A percentile compares a stretch with the other conserved stretches of the same genome.
phyloP scores from a whole-genome alignment of 805 yeast genomes.

The Yamadazyma akitaensis region DNA sequence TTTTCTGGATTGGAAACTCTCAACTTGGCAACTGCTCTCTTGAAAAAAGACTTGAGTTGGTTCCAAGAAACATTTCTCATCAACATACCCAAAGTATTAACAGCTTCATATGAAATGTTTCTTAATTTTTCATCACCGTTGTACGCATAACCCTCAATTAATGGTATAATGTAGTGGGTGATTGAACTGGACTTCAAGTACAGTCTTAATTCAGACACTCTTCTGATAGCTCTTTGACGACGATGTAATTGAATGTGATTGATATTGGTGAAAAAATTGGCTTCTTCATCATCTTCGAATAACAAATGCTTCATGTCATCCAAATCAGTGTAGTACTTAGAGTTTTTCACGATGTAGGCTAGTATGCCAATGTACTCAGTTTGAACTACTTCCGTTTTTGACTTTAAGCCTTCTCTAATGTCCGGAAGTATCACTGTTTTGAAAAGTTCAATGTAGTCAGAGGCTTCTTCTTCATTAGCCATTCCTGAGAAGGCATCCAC shows the following conservation, averaged over 20 bases:
- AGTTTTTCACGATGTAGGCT: constrained; percentile 54
- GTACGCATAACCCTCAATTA: constrained; percentile 75
- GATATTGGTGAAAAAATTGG: constrained; percentile 73
- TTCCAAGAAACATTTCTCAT: constrained; percentile 64
- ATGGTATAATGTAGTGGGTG: constrained; percentile 79
- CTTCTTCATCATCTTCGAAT: constrained; percentile 66
- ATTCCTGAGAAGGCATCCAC: constrained; percentile 50
- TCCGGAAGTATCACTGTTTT: constrained; percentile 60
- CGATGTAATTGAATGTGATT: constrained; percentile 82
- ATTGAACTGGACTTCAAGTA: constrained; percentile 54
- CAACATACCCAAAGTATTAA: constrained; percentile 58
- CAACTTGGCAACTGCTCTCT: constrained; percentile 57
- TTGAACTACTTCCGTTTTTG: constrained; percentile 55
- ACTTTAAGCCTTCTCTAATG: constrained; percentile 64
- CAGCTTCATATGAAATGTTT: constrained; percentile 63
- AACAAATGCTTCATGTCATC: constrained; percentile 64
- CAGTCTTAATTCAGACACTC: constrained; percentile 49
- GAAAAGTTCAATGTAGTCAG: constrained; percentile 38
- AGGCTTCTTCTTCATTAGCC: constrained; percentile 21
- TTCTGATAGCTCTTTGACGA: constrained; percentile 78
- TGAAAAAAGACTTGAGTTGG: constrained; percentile 73
- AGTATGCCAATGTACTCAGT: constrained; percentile 68
- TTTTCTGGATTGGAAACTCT: constrained; percentile 35
- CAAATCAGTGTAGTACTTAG: constrained; percentile 46
- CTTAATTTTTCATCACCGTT: constrained; percentile 54